Evolutionary conservation across 1,139 yeast species (phyloP), one percentile per base, ranked within the genome.

Genomic region (Hemisphaericaspora xylanilytica): DNA sequence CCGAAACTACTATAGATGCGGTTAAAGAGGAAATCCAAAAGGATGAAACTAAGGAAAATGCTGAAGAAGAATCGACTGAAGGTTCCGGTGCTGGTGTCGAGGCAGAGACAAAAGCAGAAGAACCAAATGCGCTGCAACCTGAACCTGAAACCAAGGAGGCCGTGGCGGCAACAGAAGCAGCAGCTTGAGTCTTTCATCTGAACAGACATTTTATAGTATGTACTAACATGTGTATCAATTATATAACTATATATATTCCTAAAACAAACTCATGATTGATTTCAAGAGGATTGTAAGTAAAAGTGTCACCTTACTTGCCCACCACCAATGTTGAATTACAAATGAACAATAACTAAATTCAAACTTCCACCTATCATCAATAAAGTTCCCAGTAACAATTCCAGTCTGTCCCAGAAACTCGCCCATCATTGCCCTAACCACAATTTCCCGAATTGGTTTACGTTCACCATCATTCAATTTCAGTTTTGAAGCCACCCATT

Each of bases 391-490:
- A 0, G 89, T 81, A 46, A 92, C 64, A 14, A 92, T 63, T 0
- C 97, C 98, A 1, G 92, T 78, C 53, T 85, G 87, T 2, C 98
- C 98, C 39, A 83, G 85, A 53, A 71, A 92, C 56, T 90, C 96
- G 10, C 97, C 98, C 98, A 92, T 92, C 82, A 90, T 85, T 26
- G 96, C 80, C 41, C 89, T 70, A 10, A 92, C 97, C 0, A 95
- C 94, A 37, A 86, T 67, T 59, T 92, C 98, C 38, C 82, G 70
- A 10, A 90, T 65, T 17, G 73, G 65, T 16, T 61, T 56, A 18
- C 64, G 59, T 14, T 57, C 55, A 2, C 57, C 27, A 8, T 46
- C 45, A 5, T 46, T 34, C 7, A 8, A 2, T 18, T 56, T 52
- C 12, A 60, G 56, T 43, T 70, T 73, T 2, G 81, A 69, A 0